Conservation (phyloP, 2,329 filamentous ascomycete genomes). For the Colletotrichum caudatum region DNA sequence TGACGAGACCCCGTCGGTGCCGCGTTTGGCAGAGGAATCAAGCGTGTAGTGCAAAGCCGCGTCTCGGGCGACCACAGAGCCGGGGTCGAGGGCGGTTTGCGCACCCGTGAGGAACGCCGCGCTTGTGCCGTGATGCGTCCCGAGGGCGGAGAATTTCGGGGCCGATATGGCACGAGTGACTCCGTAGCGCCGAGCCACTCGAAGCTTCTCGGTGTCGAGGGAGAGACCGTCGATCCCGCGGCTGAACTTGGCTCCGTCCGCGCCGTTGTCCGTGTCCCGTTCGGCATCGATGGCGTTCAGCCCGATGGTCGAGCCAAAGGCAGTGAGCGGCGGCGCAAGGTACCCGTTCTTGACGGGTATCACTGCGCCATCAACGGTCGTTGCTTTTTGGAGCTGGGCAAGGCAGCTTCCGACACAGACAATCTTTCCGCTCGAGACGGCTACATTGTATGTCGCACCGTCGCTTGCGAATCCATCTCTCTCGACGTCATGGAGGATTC, state of each 20-base stretch:
- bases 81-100: conserved; percentile 57
- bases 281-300: conserved; percentile 74
- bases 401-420: conserved; percentile 67
- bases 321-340: conserved; percentile 69
- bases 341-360: conserved; percentile 69
- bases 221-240: conserved; percentile 69
- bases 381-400: conserved; percentile 55
- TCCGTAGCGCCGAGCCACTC: conserved; percentile 64
- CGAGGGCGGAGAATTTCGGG: conserved; percentile 57
- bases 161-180: conserved; percentile 70
- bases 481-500: conserved; percentile 61
- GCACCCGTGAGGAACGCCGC: conserved; percentile 68
- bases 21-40: conserved; percentile 58
- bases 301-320: conserved; percentile 70
- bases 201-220: conserved; percentile 68
- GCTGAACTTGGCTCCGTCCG: conserved; percentile 61
- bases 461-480: conserved; percentile 41
- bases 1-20: conserved; percentile 54
- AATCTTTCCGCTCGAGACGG: conserved; percentile 66
- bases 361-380: conserved; percentile 48
- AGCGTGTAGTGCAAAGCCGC: conserved; percentile 71
- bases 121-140: conserved; percentile 67
- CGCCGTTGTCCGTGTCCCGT: conserved; percentile 64
- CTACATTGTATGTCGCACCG: conserved; percentile 59
- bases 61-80: conserved; percentile 66